phyloP scores from a whole-genome alignment of 2,329 filamentous ascomycete species.

The Mycosphaerella arachidis region DNA sequence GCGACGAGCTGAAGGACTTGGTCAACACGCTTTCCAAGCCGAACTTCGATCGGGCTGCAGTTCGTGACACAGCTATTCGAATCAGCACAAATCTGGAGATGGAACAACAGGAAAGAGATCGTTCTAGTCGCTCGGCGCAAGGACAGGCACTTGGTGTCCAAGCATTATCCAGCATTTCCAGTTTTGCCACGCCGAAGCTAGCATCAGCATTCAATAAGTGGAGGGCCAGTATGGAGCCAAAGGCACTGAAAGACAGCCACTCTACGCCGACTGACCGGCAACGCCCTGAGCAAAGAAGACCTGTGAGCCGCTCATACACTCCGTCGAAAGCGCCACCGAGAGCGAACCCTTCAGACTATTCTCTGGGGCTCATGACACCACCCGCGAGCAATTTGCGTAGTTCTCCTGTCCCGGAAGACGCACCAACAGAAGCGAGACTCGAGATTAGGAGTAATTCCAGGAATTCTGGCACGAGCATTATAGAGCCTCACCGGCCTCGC shows the following conservation, averaged over 20 bases:
- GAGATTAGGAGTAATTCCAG: constrained; percentile 15
- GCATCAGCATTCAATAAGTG: constrained; percentile 98
- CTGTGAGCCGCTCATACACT: constrained; percentile 37
- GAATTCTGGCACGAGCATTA: constrained; percentile 1
- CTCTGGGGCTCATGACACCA: constrained; percentile 84
- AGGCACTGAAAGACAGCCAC: constrained; percentile 25
- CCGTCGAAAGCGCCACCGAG: constrained; percentile 39
- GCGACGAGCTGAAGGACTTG: constrained; percentile 89
- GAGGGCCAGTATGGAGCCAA: constrained; percentile 61
- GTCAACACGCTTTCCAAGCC: constrained; percentile 73
- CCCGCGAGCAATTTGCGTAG: constrained; percentile 69
- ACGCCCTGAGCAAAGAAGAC: constrained; percentile 13
- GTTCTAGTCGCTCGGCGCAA: constrained; percentile 49
- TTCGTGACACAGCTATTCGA: constrained; percentile 87
- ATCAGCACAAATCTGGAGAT: constrained; percentile 93
- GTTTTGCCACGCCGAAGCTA: constrained; percentile 76
- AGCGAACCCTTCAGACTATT: constrained; percentile 52
- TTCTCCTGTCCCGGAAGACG: constrained; percentile 45
- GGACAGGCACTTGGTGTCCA: constrained; percentile 43
- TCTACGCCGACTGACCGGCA: constrained; percentile 42
- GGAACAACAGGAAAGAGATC: constrained; percentile 93
- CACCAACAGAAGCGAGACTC: constrained; percentile 23
- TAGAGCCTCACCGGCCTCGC: constrained; percentile 4
- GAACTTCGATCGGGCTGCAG: constrained; percentile 67
- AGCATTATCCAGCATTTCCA: constrained; percentile 68